phyloP scores from a whole-genome alignment of 805 yeast genomes.

The Lipomyces orientalis region DNA sequence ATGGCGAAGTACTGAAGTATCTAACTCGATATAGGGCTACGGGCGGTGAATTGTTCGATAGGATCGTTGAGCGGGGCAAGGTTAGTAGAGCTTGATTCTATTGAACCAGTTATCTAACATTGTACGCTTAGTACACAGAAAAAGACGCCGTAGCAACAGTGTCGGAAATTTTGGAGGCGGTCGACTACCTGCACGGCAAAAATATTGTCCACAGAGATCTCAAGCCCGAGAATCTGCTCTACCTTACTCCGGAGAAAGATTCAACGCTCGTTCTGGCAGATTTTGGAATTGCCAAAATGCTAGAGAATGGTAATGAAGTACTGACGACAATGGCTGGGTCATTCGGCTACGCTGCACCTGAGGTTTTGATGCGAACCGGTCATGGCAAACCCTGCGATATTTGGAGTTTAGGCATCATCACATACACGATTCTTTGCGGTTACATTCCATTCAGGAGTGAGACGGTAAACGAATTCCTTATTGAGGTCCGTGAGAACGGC shows the following conservation, averaged over 20 bases:
- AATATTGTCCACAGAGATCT: slow-evolving; percentile 92
- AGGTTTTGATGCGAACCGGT: slow-evolving; percentile 77
- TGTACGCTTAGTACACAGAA: slow-evolving; percentile 71
- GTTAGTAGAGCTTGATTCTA: slow-evolving; percentile 7
- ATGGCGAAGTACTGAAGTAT: not conserved
- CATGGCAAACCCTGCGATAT: slow-evolving; percentile 96
- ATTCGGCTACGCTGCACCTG: slow-evolving; percentile 97
- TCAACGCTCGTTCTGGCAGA: slow-evolving; percentile 88
- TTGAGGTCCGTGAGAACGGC: slow-evolving; percentile 77
- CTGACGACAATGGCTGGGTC: slow-evolving; percentile 84
- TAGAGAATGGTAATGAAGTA: slow-evolving; percentile 63
- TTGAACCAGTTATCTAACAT: not conserved
- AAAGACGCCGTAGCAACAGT: slow-evolving; percentile 80
- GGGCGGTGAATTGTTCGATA: slow-evolving; percentile 93
- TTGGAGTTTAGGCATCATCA: slow-evolving; percentile 93
- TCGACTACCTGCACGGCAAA: slow-evolving; percentile 73
- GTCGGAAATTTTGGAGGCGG: slow-evolving; percentile 75
- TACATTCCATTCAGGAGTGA: slow-evolving; percentile 91
- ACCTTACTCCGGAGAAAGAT: slow-evolving; percentile 62
- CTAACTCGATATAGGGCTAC: slow-evolving; percentile 57
- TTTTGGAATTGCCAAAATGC: slow-evolving; percentile 89
- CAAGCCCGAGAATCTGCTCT: slow-evolving; percentile 91
- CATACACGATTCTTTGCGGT: slow-evolving; percentile 89
- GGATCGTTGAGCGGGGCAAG: slow-evolving; percentile 74
- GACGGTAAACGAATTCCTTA: slow-evolving; percentile 75